These are phyloP conservation scores for Scheffersomyces segobiensis DNA, from an alignment of 1,139 yeast species.

Conservation along the genomic window DNA sequence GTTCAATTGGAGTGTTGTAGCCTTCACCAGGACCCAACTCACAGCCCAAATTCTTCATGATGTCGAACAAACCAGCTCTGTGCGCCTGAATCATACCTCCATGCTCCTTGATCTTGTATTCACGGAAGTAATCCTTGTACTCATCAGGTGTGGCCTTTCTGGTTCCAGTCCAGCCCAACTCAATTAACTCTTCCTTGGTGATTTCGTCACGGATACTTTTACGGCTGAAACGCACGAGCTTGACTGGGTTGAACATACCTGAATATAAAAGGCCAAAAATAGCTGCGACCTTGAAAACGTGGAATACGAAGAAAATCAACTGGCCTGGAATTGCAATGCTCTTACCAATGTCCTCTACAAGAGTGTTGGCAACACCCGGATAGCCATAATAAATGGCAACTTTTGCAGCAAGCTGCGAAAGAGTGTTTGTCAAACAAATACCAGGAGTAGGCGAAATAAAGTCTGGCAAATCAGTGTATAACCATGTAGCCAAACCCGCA, in stretches of 20 bases:
- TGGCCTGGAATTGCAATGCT: slow-evolving; percentile 53
- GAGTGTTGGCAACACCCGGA: slow-evolving; percentile 40
- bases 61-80: slow-evolving; percentile 66
- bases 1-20: slow-evolving; percentile 58
- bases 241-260: slow-evolving; percentile 77
- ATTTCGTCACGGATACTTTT: slow-evolving; percentile 35
- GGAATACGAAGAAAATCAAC: slow-evolving; percentile 68
- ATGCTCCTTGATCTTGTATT: slow-evolving; percentile 57
- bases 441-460: slow-evolving; percentile 91
- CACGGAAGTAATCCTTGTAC: slow-evolving; percentile 72
- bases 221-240: slow-evolving; percentile 25
- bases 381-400: slow-evolving; percentile 36
- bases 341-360: slow-evolving; percentile 48
- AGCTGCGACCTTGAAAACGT: slow-evolving; percentile 58
- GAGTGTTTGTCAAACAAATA: slow-evolving; percentile 70
- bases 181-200: slow-evolving; percentile 56
- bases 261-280: slow-evolving; percentile 59
- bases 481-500: slow-evolving; percentile 61
- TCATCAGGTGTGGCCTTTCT: slow-evolving; percentile 70
- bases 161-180: slow-evolving; percentile 92
- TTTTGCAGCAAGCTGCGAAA: slow-evolving; percentile 38
- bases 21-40: slow-evolving; percentile 79
- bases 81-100: slow-evolving; percentile 85
- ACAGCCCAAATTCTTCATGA: slow-evolving; percentile 61
- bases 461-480: slow-evolving; percentile 92